Conservation (phyloP, 2,329 filamentous ascomycete genomes). For the Nigrospora oryzae region DNA sequence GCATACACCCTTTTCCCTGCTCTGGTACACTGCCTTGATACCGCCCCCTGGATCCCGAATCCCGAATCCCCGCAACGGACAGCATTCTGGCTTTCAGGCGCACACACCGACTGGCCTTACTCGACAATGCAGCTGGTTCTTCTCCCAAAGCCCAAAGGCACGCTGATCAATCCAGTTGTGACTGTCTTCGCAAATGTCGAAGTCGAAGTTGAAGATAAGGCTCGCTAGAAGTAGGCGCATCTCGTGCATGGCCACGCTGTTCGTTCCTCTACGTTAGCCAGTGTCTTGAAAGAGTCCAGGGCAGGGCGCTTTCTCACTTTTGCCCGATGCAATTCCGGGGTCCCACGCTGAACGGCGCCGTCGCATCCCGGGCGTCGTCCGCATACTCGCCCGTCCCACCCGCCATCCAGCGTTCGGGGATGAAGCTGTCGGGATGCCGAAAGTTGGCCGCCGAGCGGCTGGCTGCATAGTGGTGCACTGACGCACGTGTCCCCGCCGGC, state of each 20-base stretch:
- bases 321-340: slow-evolving; percentile 13
- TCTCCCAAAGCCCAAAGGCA: slow-evolving; percentile 5
- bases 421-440: slow-evolving; percentile 8
- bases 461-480: slow-evolving; percentile 9
- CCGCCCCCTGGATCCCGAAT: no score
- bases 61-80: no score
- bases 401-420: slow-evolving; percentile 11
- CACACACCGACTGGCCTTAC: no score
- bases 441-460: slow-evolving; percentile 5
- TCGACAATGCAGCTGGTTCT: neutral
- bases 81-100: no score
- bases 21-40: no score
- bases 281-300: no score
- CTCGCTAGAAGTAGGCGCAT: slow-evolving; percentile 5
- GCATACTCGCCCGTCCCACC: neutral
- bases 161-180: slow-evolving; percentile 5
- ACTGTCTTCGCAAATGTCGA: slow-evolving; percentile 5
- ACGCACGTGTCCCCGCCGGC: slow-evolving; percentile 8
- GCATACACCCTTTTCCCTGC: no score
- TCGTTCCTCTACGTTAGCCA: no score
- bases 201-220: slow-evolving; percentile 5
- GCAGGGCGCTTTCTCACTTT: slow-evolving; percentile 2
- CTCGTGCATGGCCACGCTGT: slow-evolving; percentile 6
- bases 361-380: slow-evolving; percentile 6
- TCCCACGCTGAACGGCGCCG: slow-evolving; percentile 10